Evolutionary conservation across 495 filamentous ascomycete genomes (phyloP), one percentile per base, ranked within the genome.

Genomic region (Schizothecium vesticola): DNA sequence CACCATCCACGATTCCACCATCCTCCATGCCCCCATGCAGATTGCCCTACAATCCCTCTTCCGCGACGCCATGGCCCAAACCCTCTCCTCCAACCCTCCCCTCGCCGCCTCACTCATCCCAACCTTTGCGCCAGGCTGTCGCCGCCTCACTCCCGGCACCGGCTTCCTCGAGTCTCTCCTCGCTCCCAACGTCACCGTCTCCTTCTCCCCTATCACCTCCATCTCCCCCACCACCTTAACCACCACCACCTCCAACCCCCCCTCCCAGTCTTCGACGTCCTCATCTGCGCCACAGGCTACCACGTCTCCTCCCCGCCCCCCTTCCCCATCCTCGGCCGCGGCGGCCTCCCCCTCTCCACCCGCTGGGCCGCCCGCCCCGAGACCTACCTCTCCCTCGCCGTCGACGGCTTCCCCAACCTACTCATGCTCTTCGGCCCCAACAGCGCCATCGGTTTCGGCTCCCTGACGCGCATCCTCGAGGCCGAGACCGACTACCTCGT

Each of bases 261-360:
- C 22, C 75, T 85, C 1, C 23, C 33, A 33, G 55, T 58, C 24
- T 51, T 80, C 12, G 88, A 91, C 68, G 82, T 80, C 11, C 80
- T 88, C 12, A 84, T 91, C 72, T 91, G 88, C 76, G 85, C 90
- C 3, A 93, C 90, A 0, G 90, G 90, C 3, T 89, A 86, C 69
- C 85, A 90, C 70, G 73, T 75, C 24, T 84, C 87, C 55, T 76
- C 86, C 26, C 80, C 84, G 4, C 88, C 89, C 0, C 85, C 84
- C 3, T 92, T 91, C 75, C 78, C 82, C 0, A 80, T 91, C 65
- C 73, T 82, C 22, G 83, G 86, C n/a, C 79, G 82, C 10, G 75
- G 61, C 56, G 81, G 78, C n/a, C 82, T 81, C 74, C 76, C 80
- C n/a, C 78, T 84, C n/a, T 70, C 80, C 62, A 79, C 83, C 3